Evolutionary conservation across 208 protist species (phyloP).

Genomic region (Trypanosoma theileri): DNA sequence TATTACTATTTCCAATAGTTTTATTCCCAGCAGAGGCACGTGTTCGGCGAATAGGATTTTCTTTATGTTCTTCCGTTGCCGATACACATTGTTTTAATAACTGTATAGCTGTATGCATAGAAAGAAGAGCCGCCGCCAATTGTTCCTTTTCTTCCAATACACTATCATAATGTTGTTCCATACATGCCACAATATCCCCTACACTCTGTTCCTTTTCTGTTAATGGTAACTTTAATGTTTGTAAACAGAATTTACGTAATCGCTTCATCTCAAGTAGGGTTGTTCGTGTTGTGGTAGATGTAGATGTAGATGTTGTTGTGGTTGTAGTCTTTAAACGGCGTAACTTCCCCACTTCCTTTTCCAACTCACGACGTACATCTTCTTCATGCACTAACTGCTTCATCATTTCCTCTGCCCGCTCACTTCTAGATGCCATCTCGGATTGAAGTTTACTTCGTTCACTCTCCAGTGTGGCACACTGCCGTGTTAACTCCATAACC

Average conservation of each 20-base stretch:
- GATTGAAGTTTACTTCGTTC: constrained; percentile 5
- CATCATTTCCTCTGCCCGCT: constrained; percentile 23
- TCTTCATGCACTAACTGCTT: constrained; percentile 21
- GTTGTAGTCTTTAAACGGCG: neutral
- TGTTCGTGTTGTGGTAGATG: neutral
- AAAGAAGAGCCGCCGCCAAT: constrained; percentile 4
- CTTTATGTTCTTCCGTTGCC: constrained; percentile 5
- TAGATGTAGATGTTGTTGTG: neutral
- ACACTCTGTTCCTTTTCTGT: constrained; percentile 15
- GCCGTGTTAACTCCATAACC: neutral
- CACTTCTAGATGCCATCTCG: constrained; percentile 14
- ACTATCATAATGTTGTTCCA: constrained; percentile 5
- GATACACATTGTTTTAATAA: constrained; percentile 18
- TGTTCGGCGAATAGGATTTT: neutral
- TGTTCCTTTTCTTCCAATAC: constrained; percentile 7
- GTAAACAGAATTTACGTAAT: constrained; percentile 15
- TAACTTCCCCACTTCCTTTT: constrained; percentile 2
- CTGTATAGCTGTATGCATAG: constrained; percentile 16
- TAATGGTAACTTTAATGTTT: constrained; percentile 5
- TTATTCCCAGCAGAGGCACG: neutral
- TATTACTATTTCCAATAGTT: neutral
- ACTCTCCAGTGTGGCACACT: constrained; percentile 1
- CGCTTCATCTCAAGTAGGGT: constrained; percentile 2
- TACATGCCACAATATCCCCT: constrained; percentile 19
- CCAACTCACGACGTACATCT: constrained; percentile 14